A percentile compares a stretch with the other conserved stretches of the same genome.
These are phyloP conservation scores for Fusarium sp. DNA, from an alignment of 2,329 filamentous ascomycete species.

Conservation along the genomic window DNA sequence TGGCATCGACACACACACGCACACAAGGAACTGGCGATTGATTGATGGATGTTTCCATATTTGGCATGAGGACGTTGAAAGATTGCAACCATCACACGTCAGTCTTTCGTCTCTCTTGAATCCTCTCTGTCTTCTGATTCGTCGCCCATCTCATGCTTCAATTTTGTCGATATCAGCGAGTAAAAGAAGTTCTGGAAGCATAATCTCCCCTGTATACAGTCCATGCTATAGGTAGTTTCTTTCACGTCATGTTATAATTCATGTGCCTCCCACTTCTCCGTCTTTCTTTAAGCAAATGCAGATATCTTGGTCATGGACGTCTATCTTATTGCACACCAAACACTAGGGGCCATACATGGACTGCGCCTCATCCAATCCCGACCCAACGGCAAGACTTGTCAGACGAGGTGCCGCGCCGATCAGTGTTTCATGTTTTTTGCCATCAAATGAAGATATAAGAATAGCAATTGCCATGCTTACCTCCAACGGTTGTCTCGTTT, in stretches of 20 bases:
- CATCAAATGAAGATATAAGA: conserved; percentile 11
- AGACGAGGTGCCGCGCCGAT: conserved; percentile 27
- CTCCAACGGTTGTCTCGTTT: background rate
- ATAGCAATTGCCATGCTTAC: conserved; percentile 5
- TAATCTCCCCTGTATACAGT: too few species aligned
- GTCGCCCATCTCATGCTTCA: background rate
- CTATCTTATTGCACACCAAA: conserved; percentile 15
- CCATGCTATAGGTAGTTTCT: background rate
- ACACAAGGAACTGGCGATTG: conserved; percentile 8
- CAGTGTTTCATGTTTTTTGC: conserved; percentile 31
- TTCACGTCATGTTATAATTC: background rate
- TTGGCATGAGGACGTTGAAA: conserved; percentile 21
- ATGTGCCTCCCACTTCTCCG: background rate
- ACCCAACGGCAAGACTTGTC: conserved; percentile 10
- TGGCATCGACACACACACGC: conserved; percentile 7
- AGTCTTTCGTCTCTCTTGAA: conserved; percentile 13
- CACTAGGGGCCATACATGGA: background rate
- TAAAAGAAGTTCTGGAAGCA: background rate
- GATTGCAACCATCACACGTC: conserved; percentile 29
- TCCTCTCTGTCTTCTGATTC: background rate
- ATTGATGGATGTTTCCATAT: conserved; percentile 26
- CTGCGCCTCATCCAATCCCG: conserved; percentile 19
- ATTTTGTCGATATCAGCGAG: background rate
- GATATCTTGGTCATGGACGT: background rate
- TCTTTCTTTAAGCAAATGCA: background rate